Percentiles rank a stretch among this genome's conserved stretches.
phyloP scores from a whole-genome alignment of 805 yeast species.

The Cyberlindnera mycetangii region DNA sequence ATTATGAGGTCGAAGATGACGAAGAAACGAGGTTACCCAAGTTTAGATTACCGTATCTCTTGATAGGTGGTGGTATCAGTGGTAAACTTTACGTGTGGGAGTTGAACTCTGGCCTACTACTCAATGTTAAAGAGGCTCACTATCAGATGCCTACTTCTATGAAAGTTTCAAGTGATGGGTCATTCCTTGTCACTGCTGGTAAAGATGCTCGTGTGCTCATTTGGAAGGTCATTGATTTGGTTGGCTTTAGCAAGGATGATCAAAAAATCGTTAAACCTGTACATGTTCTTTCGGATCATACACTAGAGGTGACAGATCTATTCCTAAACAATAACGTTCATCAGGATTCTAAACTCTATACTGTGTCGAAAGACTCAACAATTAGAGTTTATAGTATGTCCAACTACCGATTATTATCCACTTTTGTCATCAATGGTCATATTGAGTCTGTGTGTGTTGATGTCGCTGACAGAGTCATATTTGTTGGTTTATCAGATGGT shows the following conservation, averaged over 20 bases:
- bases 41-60: conserved; percentile 55
- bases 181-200: conserved; percentile 71
- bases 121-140: conserved; percentile 76
- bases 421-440: conserved; percentile 64
- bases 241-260: conserved; percentile 34
- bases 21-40: conserved; percentile 32
- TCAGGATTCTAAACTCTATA: conserved; percentile 60
- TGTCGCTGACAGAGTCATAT: conserved; percentile 74
- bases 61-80: conserved; percentile 70
- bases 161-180: conserved; percentile 58
- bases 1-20: conserved; percentile 16
- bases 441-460: conserved; percentile 62
- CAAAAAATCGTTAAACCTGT: conserved; percentile 48
- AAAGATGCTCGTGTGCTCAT: conserved; percentile 74
- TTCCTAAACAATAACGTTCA: conserved; percentile 46
- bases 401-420: conserved; percentile 47
- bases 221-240: conserved; percentile 68
- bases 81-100: conserved; percentile 90
- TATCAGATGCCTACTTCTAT: conserved; percentile 70
- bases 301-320: conserved; percentile 49
- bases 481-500: conserved; percentile 68
- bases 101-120: conserved; percentile 66
- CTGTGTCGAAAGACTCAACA: conserved; percentile 74
- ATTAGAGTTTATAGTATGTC: conserved; percentile 63
- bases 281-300: conserved; percentile 53